Percentiles rank a stretch among this genome's conserved stretches.
Conservation (phyloP, 768 basidiomycete species). For the Lyophyllum decastes region DNA sequence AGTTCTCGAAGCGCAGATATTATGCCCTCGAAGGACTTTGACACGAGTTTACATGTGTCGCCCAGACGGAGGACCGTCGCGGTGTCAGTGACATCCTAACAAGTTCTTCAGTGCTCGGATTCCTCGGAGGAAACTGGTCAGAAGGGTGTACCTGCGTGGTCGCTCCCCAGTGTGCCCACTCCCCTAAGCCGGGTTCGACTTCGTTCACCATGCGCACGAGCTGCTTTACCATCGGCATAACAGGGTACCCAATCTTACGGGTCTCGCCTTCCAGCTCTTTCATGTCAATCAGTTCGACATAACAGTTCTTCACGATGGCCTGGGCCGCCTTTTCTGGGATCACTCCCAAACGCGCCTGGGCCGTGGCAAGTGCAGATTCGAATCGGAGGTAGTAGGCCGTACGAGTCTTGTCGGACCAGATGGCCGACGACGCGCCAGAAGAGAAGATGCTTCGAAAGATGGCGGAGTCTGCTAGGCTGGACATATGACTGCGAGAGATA, state of each 20-base stretch:
- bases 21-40: conserved; percentile 28
- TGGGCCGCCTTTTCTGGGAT: conserved; percentile 40
- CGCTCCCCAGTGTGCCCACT: conserved; percentile 50
- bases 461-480: conserved; percentile 33
- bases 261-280: conserved; percentile 38
- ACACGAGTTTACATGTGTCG: conserved; percentile 37
- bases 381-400: conserved; percentile 35
- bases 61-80: conserved; percentile 43
- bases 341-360: conserved; percentile 37
- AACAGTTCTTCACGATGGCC: conserved; percentile 34
- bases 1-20: conserved; percentile 27
- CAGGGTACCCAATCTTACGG: conserved; percentile 44
- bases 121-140: not conserved
- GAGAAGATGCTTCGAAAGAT: conserved; percentile 44
- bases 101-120: not conserved
- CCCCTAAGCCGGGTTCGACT: conserved; percentile 35
- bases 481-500: conserved; percentile 21
- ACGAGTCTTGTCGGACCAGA: conserved; percentile 42
- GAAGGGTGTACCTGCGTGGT: conserved; percentile 41
- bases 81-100: conserved; percentile 52
- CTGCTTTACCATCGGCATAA: conserved; percentile 44
- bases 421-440: conserved; percentile 32
- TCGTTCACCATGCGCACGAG: conserved; percentile 39
- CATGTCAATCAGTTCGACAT: conserved; percentile 38
- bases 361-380: conserved; percentile 34